These are phyloP conservation scores for Coix lacrymajobi DNA, from an alignment of 176 grass and related monocot species.

Conservation along the genomic window DNA sequence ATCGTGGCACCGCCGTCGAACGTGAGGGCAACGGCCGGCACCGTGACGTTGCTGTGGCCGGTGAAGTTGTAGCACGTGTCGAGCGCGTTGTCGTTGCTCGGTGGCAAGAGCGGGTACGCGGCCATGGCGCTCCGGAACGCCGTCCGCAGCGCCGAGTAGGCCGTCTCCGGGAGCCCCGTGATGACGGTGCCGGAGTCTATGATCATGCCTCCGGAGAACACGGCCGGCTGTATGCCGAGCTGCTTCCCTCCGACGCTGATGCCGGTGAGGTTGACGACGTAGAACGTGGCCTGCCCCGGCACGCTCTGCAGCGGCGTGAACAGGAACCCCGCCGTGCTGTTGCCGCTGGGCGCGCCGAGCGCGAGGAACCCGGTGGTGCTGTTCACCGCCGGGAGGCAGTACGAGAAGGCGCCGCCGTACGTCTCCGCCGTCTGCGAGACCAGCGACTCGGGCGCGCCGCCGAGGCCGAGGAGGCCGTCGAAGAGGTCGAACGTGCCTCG, in stretches of 20 bases:
- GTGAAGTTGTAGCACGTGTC: slow-evolving; percentile 58
- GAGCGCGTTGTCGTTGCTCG: neutral
- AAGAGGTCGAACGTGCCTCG: slow-evolving; percentile 30
- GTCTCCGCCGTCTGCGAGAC: slow-evolving; percentile 35
- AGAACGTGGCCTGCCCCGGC: slow-evolving; percentile 19
- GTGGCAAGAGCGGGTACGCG: slow-evolving; percentile 18
- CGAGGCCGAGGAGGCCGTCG: slow-evolving; percentile 64
- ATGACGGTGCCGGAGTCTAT: slow-evolving; percentile 59
- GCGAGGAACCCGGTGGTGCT: slow-evolving; percentile 38
- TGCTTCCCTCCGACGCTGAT: slow-evolving; percentile 42
- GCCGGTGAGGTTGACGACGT: slow-evolving; percentile 30
- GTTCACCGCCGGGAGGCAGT: slow-evolving; percentile 49
- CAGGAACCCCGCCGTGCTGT: neutral
- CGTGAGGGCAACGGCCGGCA: slow-evolving; percentile 36
- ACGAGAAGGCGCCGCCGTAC: slow-evolving; percentile 57
- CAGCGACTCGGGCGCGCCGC: slow-evolving; percentile 38
- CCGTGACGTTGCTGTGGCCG: slow-evolving; percentile 12
- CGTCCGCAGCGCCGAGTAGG: slow-evolving; percentile 41
- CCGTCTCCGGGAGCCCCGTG: slow-evolving; percentile 33
- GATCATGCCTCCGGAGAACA: slow-evolving; percentile 31
- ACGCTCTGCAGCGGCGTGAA: slow-evolving; percentile 31
- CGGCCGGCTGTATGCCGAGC: slow-evolving; percentile 12
- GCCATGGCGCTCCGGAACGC: slow-evolving; percentile 54
- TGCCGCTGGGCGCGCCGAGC: slow-evolving; percentile 24
- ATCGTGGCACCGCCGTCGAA: slow-evolving; percentile 25